phyloP scores from a whole-genome alignment of 768 basidiomycete genomes.

The Tulasnella sp. region DNA sequence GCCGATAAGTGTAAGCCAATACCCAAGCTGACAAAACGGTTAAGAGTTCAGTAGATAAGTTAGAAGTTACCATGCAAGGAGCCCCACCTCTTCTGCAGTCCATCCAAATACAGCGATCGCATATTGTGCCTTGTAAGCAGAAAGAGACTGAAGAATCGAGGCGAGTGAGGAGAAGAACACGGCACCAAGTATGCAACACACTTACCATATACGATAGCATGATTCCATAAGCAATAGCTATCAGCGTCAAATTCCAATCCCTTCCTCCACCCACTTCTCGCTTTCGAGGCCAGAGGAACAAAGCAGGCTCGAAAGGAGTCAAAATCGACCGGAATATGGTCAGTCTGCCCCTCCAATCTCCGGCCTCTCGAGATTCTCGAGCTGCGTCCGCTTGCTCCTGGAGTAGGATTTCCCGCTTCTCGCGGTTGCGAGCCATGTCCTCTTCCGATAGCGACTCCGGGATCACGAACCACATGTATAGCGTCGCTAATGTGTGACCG shows the following conservation, averaged over 20 bases:
- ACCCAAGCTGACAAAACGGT: slow-evolving; percentile 45
- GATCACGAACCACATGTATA: slow-evolving; percentile 45
- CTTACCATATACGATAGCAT: slow-evolving; percentile 37
- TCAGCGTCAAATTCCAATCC: slow-evolving; percentile 55
- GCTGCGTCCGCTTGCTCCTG: slow-evolving; percentile 1
- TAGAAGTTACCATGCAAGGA: not conserved
- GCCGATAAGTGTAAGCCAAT: slow-evolving; percentile 50
- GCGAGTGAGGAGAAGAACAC: not conserved
- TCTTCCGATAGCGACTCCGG: slow-evolving; percentile 66
- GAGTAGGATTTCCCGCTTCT: slow-evolving; percentile 19
- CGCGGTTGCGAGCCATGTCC: slow-evolving; percentile 30
- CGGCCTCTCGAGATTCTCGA: slow-evolving; percentile 7
- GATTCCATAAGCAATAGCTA: slow-evolving; percentile 44
- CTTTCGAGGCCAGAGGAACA: slow-evolving; percentile 43
- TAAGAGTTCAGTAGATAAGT: not conserved
- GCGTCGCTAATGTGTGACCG: slow-evolving; percentile 39
- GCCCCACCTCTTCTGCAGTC: slow-evolving; percentile 49
- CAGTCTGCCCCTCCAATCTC: slow-evolving; percentile 16
- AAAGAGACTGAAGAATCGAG: slow-evolving; percentile 37
- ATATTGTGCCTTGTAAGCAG: slow-evolving; percentile 53
- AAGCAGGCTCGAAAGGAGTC: slow-evolving; percentile 59
- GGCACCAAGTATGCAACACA: not conserved
- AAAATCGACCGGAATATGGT: slow-evolving; percentile 38
- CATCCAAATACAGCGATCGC: slow-evolving; percentile 49
- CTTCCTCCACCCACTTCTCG: slow-evolving; percentile 24